Evolutionary conservation across 2,329 filamentous ascomycete genomes (phyloP).

Genomic region (Claviceps sp.): DNA sequence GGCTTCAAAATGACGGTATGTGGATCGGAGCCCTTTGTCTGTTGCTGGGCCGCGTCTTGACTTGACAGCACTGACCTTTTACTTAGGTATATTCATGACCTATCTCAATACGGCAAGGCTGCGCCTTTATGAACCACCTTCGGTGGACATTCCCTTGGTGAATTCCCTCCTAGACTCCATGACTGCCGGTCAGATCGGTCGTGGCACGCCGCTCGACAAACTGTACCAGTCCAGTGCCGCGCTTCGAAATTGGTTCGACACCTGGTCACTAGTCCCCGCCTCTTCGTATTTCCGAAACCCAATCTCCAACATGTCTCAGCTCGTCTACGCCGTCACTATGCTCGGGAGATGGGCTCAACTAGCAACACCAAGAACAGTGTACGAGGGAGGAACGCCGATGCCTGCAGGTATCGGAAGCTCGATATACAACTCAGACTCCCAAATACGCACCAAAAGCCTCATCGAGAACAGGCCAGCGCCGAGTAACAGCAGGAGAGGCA

Average conservation of each 20-base stretch:
- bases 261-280: conserved; percentile 31
- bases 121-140: conserved; percentile 34
- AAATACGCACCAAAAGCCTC: conserved; percentile 8
- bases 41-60: background rate
- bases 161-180: conserved; percentile 30
- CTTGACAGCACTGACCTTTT: background rate
- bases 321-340: conserved; percentile 38
- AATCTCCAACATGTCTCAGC: conserved; percentile 29
- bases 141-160: conserved; percentile 26
- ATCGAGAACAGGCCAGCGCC: background rate
- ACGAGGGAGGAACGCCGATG: conserved; percentile 13
- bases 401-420: conserved; percentile 12
- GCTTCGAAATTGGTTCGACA: conserved; percentile 34
- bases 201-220: conserved; percentile 31
- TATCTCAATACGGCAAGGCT: conserved; percentile 28
- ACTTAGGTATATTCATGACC: conserved; percentile 1
- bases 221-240: conserved; percentile 36
- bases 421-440: conserved; percentile 13
- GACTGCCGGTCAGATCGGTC: conserved; percentile 21
- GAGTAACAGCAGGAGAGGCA: conserved; percentile 1
- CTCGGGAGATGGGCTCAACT: conserved; percentile 38
- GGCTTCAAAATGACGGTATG: conserved; percentile 26
- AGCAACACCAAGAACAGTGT: conserved; percentile 22
- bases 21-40: background rate
- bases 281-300: conserved; percentile 31